Evolutionary conservation across 768 basidiomycete genomes (phyloP), one percentile per base, ranked within the genome.

Genomic region (Boletales sp.): DNA sequence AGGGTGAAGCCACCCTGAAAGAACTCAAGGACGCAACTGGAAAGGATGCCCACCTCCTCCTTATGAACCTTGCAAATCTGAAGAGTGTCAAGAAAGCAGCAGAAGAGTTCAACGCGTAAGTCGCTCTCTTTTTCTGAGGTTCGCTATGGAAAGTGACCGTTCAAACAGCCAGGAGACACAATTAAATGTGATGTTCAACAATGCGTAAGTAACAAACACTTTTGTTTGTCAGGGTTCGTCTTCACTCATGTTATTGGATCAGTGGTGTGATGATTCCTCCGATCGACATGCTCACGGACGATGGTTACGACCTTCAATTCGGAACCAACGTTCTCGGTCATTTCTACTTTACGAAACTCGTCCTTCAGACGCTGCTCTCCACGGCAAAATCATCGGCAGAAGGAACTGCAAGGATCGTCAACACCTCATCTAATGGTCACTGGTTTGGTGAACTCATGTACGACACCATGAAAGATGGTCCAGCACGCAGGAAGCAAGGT

Each of bases 11-110:
- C 1, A 49, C 48, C 4, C 28, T 63, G 10, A 40, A 28, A 30
- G 56, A 63, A 18, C 56, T 59, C 15, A 60, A 58, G 54, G 9
- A 46, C 1, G 52, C 45, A n/a, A 63, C 69, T 3, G 63, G 63
- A 4, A 64, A 56, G 25, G 64, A 63, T 14, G 57, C 56, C 12
- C 37, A 60, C 35, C 41, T 74, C 44, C 58, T 81, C 0, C 28
- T 74, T 33, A 66, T 80, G 14, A 72, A 79, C 44, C 65, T 81
- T 10, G 61, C 70, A 0, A 70, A 69, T 55, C 54, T 81, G 15
- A 54, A 56, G 32, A 62, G 65, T 12, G 58, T 81, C 33, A 70
- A 70, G 39, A 51, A 19, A 12, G 67, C 76, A 0, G 78, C 72
- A 0, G 56, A 70, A n/a, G 72, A 73, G 18, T 77, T 74, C 50